phyloP scores from a whole-genome alignment of 139 green algal genomes.

The Diplosphaera chodatii region DNA sequence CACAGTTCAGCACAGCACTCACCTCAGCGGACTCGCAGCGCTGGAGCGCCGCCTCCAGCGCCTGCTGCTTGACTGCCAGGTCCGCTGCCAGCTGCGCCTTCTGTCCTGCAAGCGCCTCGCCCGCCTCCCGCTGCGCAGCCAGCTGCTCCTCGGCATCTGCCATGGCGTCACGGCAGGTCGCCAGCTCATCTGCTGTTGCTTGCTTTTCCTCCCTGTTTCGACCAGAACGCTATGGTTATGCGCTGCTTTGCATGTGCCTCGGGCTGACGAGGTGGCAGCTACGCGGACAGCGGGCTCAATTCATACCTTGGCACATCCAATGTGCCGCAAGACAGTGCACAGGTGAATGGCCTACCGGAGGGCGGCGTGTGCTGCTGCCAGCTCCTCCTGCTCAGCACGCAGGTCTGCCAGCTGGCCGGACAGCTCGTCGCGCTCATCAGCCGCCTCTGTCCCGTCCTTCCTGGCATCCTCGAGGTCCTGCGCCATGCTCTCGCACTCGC shows the following conservation, averaged over 20 bases:
- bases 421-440: conserved; percentile 27
- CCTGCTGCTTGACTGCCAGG: conserved; percentile 18
- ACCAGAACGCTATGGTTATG: background rate
- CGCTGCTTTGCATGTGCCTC: too few relatives aligned
- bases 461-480: conserved; percentile 20
- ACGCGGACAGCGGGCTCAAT: too few relatives aligned
- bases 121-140: conserved; percentile 18
- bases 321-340: too few relatives aligned
- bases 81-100: conserved; percentile 20
- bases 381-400: conserved; percentile 13
- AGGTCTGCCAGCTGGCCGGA: conserved; percentile 9
- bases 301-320: too few relatives aligned
- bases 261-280: too few relatives aligned
- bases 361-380: background rate
- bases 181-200: conserved; percentile 28
- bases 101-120: conserved; percentile 10
- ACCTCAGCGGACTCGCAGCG: conserved; percentile 1
- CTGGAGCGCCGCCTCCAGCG: background rate
- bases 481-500: conserved; percentile 20
- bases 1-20: too few relatives aligned
- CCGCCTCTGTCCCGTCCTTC: conserved; percentile 14
- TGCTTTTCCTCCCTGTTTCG: conserved; percentile 30
- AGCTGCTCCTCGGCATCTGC: conserved; percentile 26
- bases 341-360: too few relatives aligned
- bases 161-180: conserved; percentile 26